Base-by-base conservation (phyloP, 139 green algal species). In the Chlorella sp. region DNA sequence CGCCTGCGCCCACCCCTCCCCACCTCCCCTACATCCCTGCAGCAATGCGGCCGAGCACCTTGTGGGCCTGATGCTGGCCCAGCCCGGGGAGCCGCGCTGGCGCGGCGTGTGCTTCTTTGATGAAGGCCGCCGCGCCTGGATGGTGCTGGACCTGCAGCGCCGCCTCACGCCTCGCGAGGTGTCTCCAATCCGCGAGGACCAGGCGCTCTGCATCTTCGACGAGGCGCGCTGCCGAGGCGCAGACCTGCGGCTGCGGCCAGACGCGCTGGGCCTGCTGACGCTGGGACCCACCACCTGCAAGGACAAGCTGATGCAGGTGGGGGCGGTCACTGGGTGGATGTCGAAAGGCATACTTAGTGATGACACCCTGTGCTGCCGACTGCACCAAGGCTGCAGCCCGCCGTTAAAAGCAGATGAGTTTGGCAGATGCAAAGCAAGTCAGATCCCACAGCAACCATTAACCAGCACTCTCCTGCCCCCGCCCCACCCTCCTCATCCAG, bases 291-390 rank as follows among this genome's bases (percentile, higher is more conserved):
- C 82, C 62, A 84, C 88, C 51, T 85, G 75, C 84, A 93, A 92
- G 79, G 89, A 94, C 77, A 92, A 94, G 88, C 68, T 95, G 19
- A 94, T 95, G 90, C 91, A 94, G 83, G 89, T 82, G 24, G 8
- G n/a, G n/a, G n/a, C n/a, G n/a, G n/a, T n/a, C n/a, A n/a, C n/a
- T n/a, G n/a, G n/a, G n/a, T n/a, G n/a, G n/a, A n/a, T n/a, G n/a
- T n/a, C n/a, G n/a, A n/a, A n/a, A n/a, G n/a, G n/a, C n/a, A n/a
- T n/a, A n/a, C n/a, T n/a, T n/a, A n/a, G n/a, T n/a, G n/a, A n/a
- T n/a, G n/a, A n/a, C n/a, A n/a, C n/a, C n/a, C n/a, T n/a, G n/a
- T n/a, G n/a, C n/a, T n/a, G n/a, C n/a, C n/a, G n/a, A n/a, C n/a
- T n/a, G n/a, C n/a, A n/a, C n/a, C n/a, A n/a, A n/a, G n/a, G n/a